Conservation (phyloP, 345 rosid species). For the Fremontodendron californicum region DNA sequence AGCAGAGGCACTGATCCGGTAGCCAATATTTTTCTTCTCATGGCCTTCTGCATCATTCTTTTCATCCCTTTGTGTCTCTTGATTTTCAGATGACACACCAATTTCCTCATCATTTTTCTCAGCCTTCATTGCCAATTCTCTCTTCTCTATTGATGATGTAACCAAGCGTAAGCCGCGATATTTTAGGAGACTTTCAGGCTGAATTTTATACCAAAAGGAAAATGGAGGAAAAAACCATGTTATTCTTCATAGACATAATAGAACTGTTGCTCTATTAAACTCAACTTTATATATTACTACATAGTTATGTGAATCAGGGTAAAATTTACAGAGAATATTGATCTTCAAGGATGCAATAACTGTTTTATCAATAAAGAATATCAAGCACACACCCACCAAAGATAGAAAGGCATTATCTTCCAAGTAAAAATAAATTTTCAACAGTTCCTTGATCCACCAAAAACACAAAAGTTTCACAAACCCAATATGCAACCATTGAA, state of each 20-base stretch:
- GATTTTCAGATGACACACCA: constrained; percentile 34
- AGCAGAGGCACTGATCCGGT: constrained; percentile 50
- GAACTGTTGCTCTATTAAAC: background rate
- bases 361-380: background rate
- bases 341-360: background rate
- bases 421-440: background rate
- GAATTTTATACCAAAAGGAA: constrained; percentile 11
- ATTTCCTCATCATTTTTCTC: constrained; percentile 24
- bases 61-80: constrained; percentile 29
- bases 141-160: constrained; percentile 76
- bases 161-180: constrained; percentile 55
- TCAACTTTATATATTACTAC: background rate
- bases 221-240: constrained; percentile 6
- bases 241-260: constrained; percentile 1
- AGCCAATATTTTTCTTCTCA: constrained; percentile 36
- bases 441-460: background rate
- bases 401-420: background rate
- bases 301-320: background rate
- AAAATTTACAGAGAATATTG: background rate
- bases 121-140: constrained; percentile 40
- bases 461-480: background rate
- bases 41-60: constrained; percentile 25
- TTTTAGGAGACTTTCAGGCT: constrained; percentile 66
- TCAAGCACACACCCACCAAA: background rate
- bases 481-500: background rate